Evolutionary conservation across 1,284 basidiomycete species (phyloP).

Genomic region (Porodaedalea pini): DNA sequence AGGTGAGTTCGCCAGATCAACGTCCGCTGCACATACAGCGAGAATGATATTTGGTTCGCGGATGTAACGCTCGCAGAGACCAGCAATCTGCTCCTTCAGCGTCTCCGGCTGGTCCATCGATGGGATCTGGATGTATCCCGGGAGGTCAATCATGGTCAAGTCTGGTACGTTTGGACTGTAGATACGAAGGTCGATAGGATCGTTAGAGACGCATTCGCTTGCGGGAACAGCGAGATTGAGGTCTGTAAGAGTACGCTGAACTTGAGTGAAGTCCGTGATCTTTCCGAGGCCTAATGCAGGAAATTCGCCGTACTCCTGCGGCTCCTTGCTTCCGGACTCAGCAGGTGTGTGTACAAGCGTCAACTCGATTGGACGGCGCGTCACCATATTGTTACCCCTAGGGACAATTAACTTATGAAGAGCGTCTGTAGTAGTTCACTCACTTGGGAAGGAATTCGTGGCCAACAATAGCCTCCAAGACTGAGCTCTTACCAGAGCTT

Average conservation of each 20-base stretch:
- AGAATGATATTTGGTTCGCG: constrained; percentile 97
- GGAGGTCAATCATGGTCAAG: constrained; percentile 94
- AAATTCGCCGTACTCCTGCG: constrained; percentile 91
- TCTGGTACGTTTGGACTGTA: constrained; percentile 96
- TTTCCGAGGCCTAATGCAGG: constrained; percentile 85
- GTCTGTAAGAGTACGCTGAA: constrained; percentile 92
- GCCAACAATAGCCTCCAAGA: constrained; percentile 96
- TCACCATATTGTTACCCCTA: constrained; percentile 99
- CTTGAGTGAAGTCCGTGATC: constrained; percentile 84
- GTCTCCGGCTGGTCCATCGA: constrained; percentile 95
- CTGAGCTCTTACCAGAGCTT: constrained; percentile 96
- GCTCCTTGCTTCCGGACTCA: constrained; percentile 47
- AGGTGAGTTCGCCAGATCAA: constrained; percentile 97
- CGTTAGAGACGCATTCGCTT: constrained; percentile 86
- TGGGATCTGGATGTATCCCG: constrained; percentile 94
- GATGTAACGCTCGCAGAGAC: constrained; percentile 94
- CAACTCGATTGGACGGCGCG: constrained; percentile 94
- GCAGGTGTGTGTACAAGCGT: constrained; percentile 90
- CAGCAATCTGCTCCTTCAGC: constrained; percentile 89
- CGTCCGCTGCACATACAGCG: constrained; percentile 96
- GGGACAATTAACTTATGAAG: not conserved
- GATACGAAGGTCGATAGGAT: constrained; percentile 95
- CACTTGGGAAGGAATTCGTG: constrained; percentile 98
- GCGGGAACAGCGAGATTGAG: constrained; percentile 92
- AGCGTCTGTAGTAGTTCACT: constrained; percentile 28